phyloP scores from a whole-genome alignment of 441 rosid genomes.

The Erodium trifolium region DNA sequence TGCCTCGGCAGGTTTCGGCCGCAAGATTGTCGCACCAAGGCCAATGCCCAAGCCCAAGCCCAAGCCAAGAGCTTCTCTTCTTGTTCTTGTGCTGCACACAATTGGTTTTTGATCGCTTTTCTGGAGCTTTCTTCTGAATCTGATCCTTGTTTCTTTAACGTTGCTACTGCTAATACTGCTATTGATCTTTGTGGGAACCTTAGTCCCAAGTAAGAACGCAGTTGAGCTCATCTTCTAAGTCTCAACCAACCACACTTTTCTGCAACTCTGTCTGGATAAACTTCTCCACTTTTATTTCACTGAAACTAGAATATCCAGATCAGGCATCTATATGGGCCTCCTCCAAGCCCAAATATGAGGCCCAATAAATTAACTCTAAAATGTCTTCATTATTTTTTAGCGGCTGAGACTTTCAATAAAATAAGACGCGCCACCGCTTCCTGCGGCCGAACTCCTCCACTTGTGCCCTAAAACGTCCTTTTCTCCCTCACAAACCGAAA shows the following conservation, averaged over 20 bases:
- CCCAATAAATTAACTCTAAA: no score
- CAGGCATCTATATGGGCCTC: no score
- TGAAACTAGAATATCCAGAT: no score
- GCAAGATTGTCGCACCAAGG: constrained; percentile 28
- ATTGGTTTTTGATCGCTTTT: constrained; percentile 19
- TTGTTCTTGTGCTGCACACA: constrained; percentile 21
- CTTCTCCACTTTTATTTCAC: no score
- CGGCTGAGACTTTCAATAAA: no score
- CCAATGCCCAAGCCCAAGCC: constrained; percentile 31
- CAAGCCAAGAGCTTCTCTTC: constrained; percentile 56
- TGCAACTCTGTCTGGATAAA: no score
- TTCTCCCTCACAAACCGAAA: no score
- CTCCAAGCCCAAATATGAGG: no score
- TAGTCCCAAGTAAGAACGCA: constrained; percentile 41
- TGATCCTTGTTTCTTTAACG: constrained; percentile 18
- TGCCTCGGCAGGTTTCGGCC: constrained; percentile 22
- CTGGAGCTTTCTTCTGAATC: constrained; percentile 19
- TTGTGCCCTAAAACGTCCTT: no score
- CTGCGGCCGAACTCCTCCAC: no score
- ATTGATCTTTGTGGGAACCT: constrained; percentile 25
- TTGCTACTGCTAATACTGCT: constrained; percentile 12
- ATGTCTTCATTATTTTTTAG: no score
- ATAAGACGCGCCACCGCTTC: no score
- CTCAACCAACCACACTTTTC: constrained; percentile 21
- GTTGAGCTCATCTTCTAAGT: constrained; percentile 35